Evolutionary conservation across 805 yeast species (phyloP), one percentile per base, ranked within the genome.

Genomic region (Candida bentonensis): DNA sequence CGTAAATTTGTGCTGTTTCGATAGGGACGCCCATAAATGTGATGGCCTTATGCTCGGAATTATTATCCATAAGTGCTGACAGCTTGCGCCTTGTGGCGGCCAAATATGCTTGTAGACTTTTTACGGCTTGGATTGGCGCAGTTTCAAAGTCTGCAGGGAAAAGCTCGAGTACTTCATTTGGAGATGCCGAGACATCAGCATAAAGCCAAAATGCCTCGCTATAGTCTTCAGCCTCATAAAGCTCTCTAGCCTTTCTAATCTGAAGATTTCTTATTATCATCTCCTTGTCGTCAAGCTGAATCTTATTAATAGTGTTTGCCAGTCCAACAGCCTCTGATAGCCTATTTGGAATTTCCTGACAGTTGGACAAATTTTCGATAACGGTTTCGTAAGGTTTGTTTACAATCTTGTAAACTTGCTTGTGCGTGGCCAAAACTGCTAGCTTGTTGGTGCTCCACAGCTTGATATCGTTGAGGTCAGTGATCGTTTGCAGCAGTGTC

Each of bases 141-240:
- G 15, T 7, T 15, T 21, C 22, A n/a, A 22, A 26, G 11, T 41
- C 4, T 40, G 43, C 23, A 1, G 79, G 77, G 41, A 71, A 64
- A 21, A 68, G 55, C 2, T 57, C 44, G 2, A 74, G 58, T 0
- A 75, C 67, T 4, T 61, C 53, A 27, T 67, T 63, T 0, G 80
- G 80, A 1, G 77, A 69, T 0, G 79, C 78, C 56, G 73, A 55
- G 46, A 60, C 74, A 23, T 67, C 66, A 15, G 63, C 65, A 43
- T 74, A 72, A 13, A 63, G 22, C 45, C 57, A 48, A 50, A 69
- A 58, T 0, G 74, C 66, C 3, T 49, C 23, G 1, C 52, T 52
- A 25, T 56, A 58, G 2, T 60, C 48, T 1, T 51, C 52, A 1
- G 47, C 41, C 0, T 50, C 23, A 30, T 59, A 55, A n/a, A 66